These are phyloP conservation scores for Camellia lanceoleosa DNA, from an alignment of 148 eudicot species.

Conservation along the genomic window DNA sequence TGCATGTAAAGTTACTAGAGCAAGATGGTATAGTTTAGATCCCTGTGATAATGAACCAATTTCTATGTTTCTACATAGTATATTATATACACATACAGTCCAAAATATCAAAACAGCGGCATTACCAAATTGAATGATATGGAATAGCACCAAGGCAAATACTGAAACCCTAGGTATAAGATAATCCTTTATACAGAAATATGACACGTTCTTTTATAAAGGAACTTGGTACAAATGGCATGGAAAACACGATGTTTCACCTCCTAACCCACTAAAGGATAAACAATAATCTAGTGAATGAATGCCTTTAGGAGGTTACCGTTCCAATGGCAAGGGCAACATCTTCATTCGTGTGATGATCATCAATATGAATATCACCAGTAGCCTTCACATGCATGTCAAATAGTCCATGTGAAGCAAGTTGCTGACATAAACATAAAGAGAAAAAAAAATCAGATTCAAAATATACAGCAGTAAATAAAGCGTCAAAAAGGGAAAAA, in stretches of 20 bases:
- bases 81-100: not conserved
- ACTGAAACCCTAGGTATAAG: not conserved
- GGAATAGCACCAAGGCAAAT: not conserved
- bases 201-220: too few relatives aligned
- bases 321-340: slow-evolving; percentile 93
- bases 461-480: not conserved
- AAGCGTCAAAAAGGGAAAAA: too few relatives aligned
- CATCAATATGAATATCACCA: slow-evolving; percentile 92
- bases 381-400: slow-evolving; percentile 89
- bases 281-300: not conserved
- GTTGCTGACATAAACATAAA: slow-evolving; percentile 50
- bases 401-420: slow-evolving; percentile 91
- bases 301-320: slow-evolving; percentile 33
- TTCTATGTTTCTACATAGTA: not conserved
- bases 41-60: not conserved
- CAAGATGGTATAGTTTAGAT: not conserved
- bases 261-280: not conserved
- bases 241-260: not conserved
- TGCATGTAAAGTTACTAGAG: not conserved
- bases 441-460: not conserved
- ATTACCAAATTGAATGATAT: not conserved
- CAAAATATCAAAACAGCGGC: not conserved
- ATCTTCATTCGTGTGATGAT: slow-evolving; percentile 98
- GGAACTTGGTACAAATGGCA: not conserved
- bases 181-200: not conserved